phyloP scores from a whole-genome alignment of 345 rosid genomes.

The Cardamine chenopodiifolia region DNA sequence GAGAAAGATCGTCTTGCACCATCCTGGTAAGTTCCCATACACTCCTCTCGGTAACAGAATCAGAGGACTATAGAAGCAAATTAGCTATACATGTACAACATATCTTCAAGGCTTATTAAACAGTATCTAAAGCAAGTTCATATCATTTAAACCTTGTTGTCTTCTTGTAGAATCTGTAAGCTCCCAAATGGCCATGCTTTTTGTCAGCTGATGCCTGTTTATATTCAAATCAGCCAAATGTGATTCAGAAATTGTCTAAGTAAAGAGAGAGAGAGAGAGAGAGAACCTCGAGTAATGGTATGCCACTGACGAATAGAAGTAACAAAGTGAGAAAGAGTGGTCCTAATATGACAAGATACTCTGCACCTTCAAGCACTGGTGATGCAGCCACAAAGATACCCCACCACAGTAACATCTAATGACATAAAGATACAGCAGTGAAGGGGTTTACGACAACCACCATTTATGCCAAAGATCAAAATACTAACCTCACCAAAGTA shows the following conservation, averaged over 20 bases:
- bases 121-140: not conserved
- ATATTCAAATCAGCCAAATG: constrained; percentile 3
- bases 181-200: constrained; percentile 66
- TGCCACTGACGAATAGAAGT: constrained; percentile 87
- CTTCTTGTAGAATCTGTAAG: constrained; percentile 67
- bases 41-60: constrained; percentile 65
- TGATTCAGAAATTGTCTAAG: not conserved
- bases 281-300: constrained; percentile 92
- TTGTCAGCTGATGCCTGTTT: constrained; percentile 83
- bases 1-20: too few species aligned
- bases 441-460: not conserved
- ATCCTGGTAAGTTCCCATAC: constrained; percentile 70
- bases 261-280: not conserved
- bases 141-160: constrained; percentile 60
- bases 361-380: constrained; percentile 71
- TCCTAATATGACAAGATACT: constrained; percentile 85
- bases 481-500: constrained; percentile 86
- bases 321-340: constrained; percentile 79
- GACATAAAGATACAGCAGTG: constrained; percentile 4
- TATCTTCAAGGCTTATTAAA: not conserved
- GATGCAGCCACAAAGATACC: constrained; percentile 83
- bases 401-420: constrained; percentile 88
- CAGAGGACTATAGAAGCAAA: constrained; percentile 63
- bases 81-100: constrained; percentile 1
- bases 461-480: not conserved